phyloP scores from a whole-genome alignment of 73 alveolate species.

The Urostyla sp. region DNA sequence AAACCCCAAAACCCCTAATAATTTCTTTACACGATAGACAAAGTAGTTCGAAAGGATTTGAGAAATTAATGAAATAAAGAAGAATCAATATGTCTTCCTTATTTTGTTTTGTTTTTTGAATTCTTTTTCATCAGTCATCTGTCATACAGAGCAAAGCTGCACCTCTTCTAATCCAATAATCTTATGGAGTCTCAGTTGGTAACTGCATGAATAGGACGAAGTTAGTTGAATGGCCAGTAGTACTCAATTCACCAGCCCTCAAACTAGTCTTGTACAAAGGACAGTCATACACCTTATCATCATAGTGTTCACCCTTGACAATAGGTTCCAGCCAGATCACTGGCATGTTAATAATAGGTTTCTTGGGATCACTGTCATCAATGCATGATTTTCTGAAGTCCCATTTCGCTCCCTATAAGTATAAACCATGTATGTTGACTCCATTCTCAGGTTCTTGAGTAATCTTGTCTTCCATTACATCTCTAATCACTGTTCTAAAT shows the following conservation, averaged over 20 bases:
- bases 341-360: conserved; percentile 96
- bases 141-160: conserved; percentile 83
- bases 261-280: conserved; percentile 97
- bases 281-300: conserved; percentile 80
- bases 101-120: too few species aligned
- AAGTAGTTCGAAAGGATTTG: too few species aligned
- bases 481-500: conserved; percentile 88
- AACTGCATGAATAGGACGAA: conserved; percentile 88
- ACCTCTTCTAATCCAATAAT: conserved; percentile 88
- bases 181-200: conserved; percentile 71
- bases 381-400: conserved; percentile 81
- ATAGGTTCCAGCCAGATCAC: conserved; percentile 94
- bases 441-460: conserved; percentile 94
- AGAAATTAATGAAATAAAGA: too few species aligned
- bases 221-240: conserved; percentile 97
- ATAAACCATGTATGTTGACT: conserved; percentile 98
- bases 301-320: conserved; percentile 61
- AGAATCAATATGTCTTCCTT: too few species aligned
- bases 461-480: conserved; percentile 71
- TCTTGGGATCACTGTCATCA: conserved; percentile 93
- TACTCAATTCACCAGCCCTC: conserved; percentile 92
- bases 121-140: conserved; percentile 70
- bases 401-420: conserved; percentile 99
- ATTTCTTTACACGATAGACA: too few species aligned
- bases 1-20: too few species aligned